phyloP scores from a whole-genome alignment of 345 rosid species.

The Erodium maritimum region DNA sequence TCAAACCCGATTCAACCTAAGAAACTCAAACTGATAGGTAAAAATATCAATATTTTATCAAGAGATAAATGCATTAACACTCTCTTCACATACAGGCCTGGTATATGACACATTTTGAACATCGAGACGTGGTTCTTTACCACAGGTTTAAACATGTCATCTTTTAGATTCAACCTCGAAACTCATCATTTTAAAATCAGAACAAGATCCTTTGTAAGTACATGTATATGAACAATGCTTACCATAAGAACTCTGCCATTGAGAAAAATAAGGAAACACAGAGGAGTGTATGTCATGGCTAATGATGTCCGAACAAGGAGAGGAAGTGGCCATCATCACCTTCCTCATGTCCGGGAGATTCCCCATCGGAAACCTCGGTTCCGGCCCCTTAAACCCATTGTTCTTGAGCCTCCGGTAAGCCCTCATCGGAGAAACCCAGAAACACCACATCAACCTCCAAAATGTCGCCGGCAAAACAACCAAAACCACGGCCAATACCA shows the following conservation, averaged over 20 bases:
- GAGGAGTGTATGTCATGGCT: conserved; percentile 73
- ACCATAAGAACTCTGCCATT: conserved; percentile 79
- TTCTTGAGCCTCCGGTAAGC: conserved; percentile 41
- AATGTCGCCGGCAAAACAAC: neutral
- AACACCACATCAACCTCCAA: conserved; percentile 33
- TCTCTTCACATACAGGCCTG: too few species aligned
- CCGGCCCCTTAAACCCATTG: conserved; percentile 68
- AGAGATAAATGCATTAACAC: too few species aligned
- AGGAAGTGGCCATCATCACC: conserved; percentile 10
- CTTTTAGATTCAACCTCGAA: too few species aligned
- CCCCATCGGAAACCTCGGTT: conserved; percentile 73
- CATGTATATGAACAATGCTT: neutral
- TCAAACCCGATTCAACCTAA: too few species aligned
- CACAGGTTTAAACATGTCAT: too few species aligned
- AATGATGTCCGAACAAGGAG: conserved; percentile 16
- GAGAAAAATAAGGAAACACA: conserved; percentile 67
- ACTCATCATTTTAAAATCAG: neutral
- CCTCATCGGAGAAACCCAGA: conserved; percentile 49
- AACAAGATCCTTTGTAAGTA: neutral
- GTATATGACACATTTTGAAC: too few species aligned
- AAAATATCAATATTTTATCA: too few species aligned
- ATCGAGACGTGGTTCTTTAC: too few species aligned
- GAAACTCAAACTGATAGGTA: too few species aligned
- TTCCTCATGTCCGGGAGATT: conserved; percentile 58
- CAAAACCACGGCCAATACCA: neutral